Percentiles rank a stretch among this genome's conserved stretches.
Evolutionary conservation across 1,139 yeast genomes (phyloP).

Genomic region (Suhomyces wounanorum): DNA sequence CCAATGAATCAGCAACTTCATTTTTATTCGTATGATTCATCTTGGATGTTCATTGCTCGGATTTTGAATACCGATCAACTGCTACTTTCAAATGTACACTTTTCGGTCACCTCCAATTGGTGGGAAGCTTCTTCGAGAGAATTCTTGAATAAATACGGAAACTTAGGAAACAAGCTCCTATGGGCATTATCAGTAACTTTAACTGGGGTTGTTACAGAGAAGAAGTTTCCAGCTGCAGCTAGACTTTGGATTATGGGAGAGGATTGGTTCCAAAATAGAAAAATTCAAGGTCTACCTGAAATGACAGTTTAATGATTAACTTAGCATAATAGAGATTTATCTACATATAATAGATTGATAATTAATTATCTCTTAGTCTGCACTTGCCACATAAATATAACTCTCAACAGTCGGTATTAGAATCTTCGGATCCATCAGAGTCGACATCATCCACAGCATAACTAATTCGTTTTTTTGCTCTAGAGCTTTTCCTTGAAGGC

Average conservation of each 20-base stretch:
- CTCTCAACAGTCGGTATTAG: constrained; percentile 1
- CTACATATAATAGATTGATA: neutral
- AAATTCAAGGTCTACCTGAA: constrained; percentile 48
- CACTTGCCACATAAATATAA: neutral
- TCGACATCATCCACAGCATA: constrained; percentile 34
- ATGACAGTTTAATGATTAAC: constrained; percentile 40
- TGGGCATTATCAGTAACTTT: constrained; percentile 46
- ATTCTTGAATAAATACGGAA: constrained; percentile 59
- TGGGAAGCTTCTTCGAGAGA: constrained; percentile 81
- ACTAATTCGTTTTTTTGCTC: constrained; percentile 40
- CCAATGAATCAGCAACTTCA: constrained; percentile 19
- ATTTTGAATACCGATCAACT: constrained; percentile 56
- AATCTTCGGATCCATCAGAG: constrained; percentile 2
- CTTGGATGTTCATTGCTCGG: constrained; percentile 82
- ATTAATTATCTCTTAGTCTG: neutral
- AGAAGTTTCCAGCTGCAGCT: constrained; percentile 72
- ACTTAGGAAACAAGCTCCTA: constrained; percentile 69
- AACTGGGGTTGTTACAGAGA: constrained; percentile 50
- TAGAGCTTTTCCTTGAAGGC: constrained; percentile 47
- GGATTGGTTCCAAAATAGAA: constrained; percentile 59
- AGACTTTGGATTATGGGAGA: constrained; percentile 75
- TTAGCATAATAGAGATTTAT: neutral
- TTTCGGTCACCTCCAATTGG: constrained; percentile 75
- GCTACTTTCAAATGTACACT: constrained; percentile 67
- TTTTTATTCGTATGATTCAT: constrained; percentile 36